Percentiles rank a stretch among this genome's conserved stretches.
These are phyloP conservation scores for Fusarium torulosum DNA, from an alignment of 2,329 filamentous ascomycete genomes.

Conservation along the genomic window DNA sequence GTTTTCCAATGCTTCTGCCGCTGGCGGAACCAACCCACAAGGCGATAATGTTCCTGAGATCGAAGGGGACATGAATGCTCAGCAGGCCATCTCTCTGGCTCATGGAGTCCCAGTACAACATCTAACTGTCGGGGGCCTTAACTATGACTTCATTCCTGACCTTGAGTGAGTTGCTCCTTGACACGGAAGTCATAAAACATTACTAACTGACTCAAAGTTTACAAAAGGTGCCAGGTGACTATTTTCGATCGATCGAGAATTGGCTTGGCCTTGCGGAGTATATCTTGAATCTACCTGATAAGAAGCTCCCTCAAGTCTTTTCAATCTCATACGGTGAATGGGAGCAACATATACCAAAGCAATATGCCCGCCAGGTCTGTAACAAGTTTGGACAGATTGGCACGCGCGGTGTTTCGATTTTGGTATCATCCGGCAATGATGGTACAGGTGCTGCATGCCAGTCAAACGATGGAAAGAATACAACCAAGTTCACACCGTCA, in stretches of 20 bases:
- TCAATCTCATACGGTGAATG: slow-evolving; percentile 79
- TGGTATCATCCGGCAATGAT: slow-evolving; percentile 72
- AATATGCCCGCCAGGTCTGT: slow-evolving; percentile 66
- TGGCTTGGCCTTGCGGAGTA: slow-evolving; percentile 74
- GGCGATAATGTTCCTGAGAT: slow-evolving; percentile 48
- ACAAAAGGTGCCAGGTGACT: slow-evolving; percentile 43
- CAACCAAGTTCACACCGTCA: slow-evolving; percentile 51
- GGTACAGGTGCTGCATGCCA: slow-evolving; percentile 55
- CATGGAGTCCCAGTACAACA: slow-evolving; percentile 53
- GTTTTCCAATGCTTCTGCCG: slow-evolving; percentile 70
- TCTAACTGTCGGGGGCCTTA: slow-evolving; percentile 51
- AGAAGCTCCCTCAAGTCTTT: slow-evolving; percentile 71
- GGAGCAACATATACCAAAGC: slow-evolving; percentile 71
- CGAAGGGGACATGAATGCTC: slow-evolving; percentile 56
- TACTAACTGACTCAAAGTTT: slow-evolving; percentile 21
- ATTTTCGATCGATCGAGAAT: slow-evolving; percentile 68
- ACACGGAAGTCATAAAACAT: neutral
- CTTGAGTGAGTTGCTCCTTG: slow-evolving; percentile 50
- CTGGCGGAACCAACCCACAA: slow-evolving; percentile 66
- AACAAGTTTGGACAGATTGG: slow-evolving; percentile 74
- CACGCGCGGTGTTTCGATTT: slow-evolving; percentile 74
- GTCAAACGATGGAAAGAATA: slow-evolving; percentile 54
- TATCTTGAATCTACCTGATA: slow-evolving; percentile 66
- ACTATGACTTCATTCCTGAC: slow-evolving; percentile 50
- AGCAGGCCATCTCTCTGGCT: slow-evolving; percentile 53